These are phyloP conservation scores for Botrytis pseudocinerea DNA, from an alignment of 2,329 filamentous ascomycete genomes.

Conservation along the genomic window DNA sequence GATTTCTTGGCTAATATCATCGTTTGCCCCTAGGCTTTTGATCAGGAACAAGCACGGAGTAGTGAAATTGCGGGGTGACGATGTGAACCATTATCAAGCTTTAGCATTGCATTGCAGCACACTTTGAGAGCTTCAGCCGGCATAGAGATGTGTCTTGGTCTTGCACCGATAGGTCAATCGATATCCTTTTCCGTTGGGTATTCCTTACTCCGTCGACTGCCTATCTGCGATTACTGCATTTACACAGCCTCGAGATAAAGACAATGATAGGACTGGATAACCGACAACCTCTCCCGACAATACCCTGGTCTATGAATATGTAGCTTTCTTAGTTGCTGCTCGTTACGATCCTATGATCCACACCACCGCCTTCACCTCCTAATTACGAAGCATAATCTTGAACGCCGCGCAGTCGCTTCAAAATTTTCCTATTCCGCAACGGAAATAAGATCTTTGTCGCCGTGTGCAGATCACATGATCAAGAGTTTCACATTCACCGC, in stretches of 20 bases:
- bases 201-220: not conserved
- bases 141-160: too few species aligned
- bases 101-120: not conserved
- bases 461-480: not conserved
- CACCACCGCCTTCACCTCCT: not conserved
- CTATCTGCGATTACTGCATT: slow-evolving; percentile 3
- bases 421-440: not conserved
- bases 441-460: slow-evolving; percentile 6
- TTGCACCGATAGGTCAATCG: not conserved
- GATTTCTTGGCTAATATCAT: not conserved
- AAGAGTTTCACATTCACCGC: not conserved
- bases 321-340: not conserved
- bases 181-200: not conserved
- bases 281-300: not conserved
- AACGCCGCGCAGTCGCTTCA: not conserved
- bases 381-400: not conserved
- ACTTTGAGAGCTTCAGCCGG: too few species aligned
- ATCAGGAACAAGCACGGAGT: not conserved
- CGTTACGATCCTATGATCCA: slow-evolving; percentile 6
- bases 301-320: not conserved
- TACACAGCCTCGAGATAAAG: not conserved
- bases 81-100: not conserved
- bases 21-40: not conserved
- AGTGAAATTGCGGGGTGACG: not conserved
- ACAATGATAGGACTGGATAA: not conserved